Conservation (phyloP, 1,284 basidiomycete species). For the Mycena sp. region DNA sequence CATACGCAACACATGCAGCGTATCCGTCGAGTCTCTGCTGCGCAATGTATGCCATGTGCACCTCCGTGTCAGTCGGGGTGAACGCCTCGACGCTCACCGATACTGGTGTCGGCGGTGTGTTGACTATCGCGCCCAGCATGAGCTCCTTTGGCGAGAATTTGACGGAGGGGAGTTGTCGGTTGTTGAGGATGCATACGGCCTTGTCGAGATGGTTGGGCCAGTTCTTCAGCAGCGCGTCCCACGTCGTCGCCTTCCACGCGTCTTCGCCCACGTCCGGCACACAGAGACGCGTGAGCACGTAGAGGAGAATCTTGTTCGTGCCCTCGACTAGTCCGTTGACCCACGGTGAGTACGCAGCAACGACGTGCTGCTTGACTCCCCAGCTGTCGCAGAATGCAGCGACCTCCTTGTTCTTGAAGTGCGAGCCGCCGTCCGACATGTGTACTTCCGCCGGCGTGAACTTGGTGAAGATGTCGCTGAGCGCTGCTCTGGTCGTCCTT, state of each 20-base stretch:
- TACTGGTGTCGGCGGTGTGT: too few species aligned
- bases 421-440: not conserved
- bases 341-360: too few species aligned
- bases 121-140: too few species aligned
- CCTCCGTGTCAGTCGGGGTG: not conserved
- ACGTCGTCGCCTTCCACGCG: too few species aligned
- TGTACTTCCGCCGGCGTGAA: constrained; percentile 41
- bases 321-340: too few species aligned
- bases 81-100: too few species aligned
- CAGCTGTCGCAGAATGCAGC: constrained; percentile 36
- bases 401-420: constrained; percentile 35
- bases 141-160: too few species aligned
- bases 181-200: constrained; percentile 40
- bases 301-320: too few species aligned
- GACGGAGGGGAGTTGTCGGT: constrained; percentile 26
- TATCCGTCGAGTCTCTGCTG: constrained; percentile 43
- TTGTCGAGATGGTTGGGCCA: constrained; percentile 45
- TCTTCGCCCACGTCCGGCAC: too few species aligned
- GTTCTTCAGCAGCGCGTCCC: too few species aligned
- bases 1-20: constrained; percentile 29
- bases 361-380: constrained; percentile 32
- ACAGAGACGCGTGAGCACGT: too few species aligned
- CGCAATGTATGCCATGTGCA: constrained; percentile 39
- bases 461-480: constrained; percentile 34
- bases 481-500: constrained; percentile 34